Base-by-base conservation (phyloP, 495 filamentous ascomycete species). In the Lophium mytilinum region DNA sequence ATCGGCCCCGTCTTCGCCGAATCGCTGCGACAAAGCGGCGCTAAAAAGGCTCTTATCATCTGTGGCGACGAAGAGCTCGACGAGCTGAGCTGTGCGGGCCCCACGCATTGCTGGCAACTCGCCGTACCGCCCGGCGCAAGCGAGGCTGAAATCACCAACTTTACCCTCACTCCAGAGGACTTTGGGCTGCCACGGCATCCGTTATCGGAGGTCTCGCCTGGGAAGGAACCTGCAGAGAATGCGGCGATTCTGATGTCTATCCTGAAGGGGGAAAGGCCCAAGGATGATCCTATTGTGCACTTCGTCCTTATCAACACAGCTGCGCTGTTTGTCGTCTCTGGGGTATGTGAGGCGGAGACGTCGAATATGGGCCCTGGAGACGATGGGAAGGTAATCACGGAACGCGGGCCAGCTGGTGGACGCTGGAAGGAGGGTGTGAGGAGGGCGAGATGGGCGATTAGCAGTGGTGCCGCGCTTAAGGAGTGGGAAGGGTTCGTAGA, bases 281-380 rank as follows among this genome's bases (percentile, higher is more conserved):
- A 76, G 9, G 85, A 88, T 58, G 83, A 94, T 68, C 88, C 94
- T 1, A 89, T 99, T 61, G 68, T 94, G 69, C 84, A 93, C 65
- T 97, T 97, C 64, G 92, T 99, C 42, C 73, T 96, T 40, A 84
- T 96, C 68, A 99, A 99, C 66, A 85, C 91, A 0, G 93, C 93
- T 1, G 89, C 89, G 11, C 72, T 97, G 48, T 78, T 97, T 19
- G 90, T 91, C 0, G 80, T 85, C 7, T 77, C 87, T 0, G 94
- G 94, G 0, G 71, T 94, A n/a, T 93, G 90, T 63, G 92, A 96
- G 54, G 81, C 83, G 0, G 85, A 92, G 36, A 79, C 75, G 33
- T 89, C 85, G 64, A 73, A 81, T 63, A 87, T 90, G 83, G 89
- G 86, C 7, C 78, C 81, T 56, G 87, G 87, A 0, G 82, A 85